phyloP scores from a whole-genome alignment of 2,329 filamentous ascomycete species.

The Penicillium rolfsii region DNA sequence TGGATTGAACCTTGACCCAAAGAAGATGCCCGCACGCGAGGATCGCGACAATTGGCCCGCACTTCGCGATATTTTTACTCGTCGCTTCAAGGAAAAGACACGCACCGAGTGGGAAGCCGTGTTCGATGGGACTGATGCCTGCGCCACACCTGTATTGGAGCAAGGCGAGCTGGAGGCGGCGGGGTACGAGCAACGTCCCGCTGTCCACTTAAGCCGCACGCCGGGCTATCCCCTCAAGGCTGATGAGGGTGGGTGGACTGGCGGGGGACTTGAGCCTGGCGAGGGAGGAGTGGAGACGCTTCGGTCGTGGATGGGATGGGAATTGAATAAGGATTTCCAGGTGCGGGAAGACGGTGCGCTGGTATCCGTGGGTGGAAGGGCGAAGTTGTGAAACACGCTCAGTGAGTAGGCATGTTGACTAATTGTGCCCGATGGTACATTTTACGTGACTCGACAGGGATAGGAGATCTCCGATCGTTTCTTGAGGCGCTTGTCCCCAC shows the following conservation, averaged over 20 bases:
- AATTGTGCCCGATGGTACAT: neutral
- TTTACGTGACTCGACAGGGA: neutral
- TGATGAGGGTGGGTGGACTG: slow-evolving; percentile 71
- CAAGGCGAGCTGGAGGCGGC: slow-evolving; percentile 70
- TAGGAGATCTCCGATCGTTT: neutral
- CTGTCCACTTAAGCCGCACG: slow-evolving; percentile 63
- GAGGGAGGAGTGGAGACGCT: slow-evolving; percentile 73
- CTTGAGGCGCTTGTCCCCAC: neutral
- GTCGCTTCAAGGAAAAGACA: slow-evolving; percentile 69
- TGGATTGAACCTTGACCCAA: slow-evolving; percentile 63
- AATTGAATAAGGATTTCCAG: slow-evolving; percentile 70
- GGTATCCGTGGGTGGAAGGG: slow-evolving; percentile 51
- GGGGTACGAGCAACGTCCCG: slow-evolving; percentile 53
- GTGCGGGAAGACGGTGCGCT: slow-evolving; percentile 63
- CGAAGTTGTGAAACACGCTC: slow-evolving; percentile 31
- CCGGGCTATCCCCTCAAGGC: slow-evolving; percentile 63
- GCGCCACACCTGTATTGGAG: slow-evolving; percentile 83
- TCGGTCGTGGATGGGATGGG: slow-evolving; percentile 76
- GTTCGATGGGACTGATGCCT: slow-evolving; percentile 91
- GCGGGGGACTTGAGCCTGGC: slow-evolving; percentile 64
- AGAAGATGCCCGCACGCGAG: slow-evolving; percentile 52
- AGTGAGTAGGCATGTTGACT: neutral
- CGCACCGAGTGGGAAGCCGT: slow-evolving; percentile 79
- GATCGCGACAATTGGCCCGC: slow-evolving; percentile 70
- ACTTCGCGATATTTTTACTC: slow-evolving; percentile 64